A percentile compares a stretch with the other conserved stretches of the same genome.
Evolutionary conservation across 2,329 filamentous ascomycete species (phyloP).

Genomic region (Trichoderma sp.): DNA sequence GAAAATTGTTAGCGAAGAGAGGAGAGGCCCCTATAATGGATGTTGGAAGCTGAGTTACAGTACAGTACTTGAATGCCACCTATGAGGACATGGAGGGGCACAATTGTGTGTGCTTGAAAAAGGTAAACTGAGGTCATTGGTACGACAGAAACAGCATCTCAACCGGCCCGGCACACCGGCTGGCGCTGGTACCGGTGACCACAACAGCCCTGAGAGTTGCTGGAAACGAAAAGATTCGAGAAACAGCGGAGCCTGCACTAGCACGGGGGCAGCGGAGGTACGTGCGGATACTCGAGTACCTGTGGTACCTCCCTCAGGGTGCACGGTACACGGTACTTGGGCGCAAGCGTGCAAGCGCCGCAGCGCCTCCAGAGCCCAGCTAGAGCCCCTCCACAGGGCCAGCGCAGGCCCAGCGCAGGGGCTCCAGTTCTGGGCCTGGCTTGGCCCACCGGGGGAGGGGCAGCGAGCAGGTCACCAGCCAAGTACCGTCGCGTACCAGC

Average conservation of each 20-base stretch:
- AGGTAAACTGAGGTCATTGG: not conserved
- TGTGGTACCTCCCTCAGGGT: not conserved
- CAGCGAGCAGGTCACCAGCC: slow-evolving; percentile 18
- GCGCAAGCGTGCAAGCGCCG: not conserved
- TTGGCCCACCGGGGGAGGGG: slow-evolving; percentile 17
- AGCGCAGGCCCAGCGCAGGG: not conserved
- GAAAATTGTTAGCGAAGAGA: not conserved
- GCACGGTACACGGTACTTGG: not conserved
- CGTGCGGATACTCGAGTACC: not conserved
- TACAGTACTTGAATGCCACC: not conserved
- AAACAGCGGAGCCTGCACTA: slow-evolving; percentile 4
- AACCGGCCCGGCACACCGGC: slow-evolving; percentile 11
- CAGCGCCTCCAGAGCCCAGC: not conserved
- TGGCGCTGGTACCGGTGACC: slow-evolving; percentile 1
- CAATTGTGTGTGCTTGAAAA: not conserved
- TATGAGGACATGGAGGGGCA: not conserved
- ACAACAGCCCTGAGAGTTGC: not conserved
- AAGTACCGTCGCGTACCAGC: slow-evolving; percentile 9
- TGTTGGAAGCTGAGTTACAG: not conserved
- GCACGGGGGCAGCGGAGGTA: not conserved
- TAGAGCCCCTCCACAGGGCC: too few relatives aligned
- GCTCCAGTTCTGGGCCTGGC: slow-evolving; percentile 21
- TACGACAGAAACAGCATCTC: not conserved
- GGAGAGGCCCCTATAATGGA: not conserved
- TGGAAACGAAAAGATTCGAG: slow-evolving; percentile 1